phyloP scores from a whole-genome alignment of 2,329 filamentous ascomycete genomes.

The Hymenoscyphus linearis region DNA sequence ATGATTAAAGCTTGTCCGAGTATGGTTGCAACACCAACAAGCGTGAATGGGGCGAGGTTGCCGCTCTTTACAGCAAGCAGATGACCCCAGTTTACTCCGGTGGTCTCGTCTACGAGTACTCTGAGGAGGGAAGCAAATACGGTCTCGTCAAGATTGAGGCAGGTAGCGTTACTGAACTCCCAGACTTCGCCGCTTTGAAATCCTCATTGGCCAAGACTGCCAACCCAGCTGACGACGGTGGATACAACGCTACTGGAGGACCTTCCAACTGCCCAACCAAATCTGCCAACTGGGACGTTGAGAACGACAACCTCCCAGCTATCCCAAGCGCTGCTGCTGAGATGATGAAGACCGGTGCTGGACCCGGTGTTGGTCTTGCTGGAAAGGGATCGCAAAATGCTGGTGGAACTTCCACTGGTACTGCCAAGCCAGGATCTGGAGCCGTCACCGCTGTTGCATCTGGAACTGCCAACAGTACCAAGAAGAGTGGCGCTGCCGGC shows the following conservation, averaged over 20 bases:
- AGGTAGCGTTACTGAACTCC: constrained; percentile 36
- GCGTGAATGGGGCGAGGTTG: constrained; percentile 76
- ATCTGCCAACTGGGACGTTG: constrained; percentile 44
- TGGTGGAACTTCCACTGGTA: constrained; percentile 12
- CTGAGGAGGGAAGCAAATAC: constrained; percentile 70
- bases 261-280: constrained; percentile 41
- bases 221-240: constrained; percentile 46
- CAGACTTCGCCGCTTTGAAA: constrained; percentile 45
- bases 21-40: constrained; percentile 82
- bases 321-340: constrained; percentile 39
- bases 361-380: constrained; percentile 37
- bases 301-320: constrained; percentile 40
- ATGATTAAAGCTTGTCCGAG: constrained; percentile 58
- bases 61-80: constrained; percentile 69
- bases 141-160: constrained; percentile 41
- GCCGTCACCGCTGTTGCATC: constrained; percentile 9
- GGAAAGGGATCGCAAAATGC: constrained; percentile 22
- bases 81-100: constrained; percentile 94
- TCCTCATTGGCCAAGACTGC: constrained; percentile 38
- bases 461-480: not conserved
- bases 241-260: constrained; percentile 37
- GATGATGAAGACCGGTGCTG: constrained; percentile 45
- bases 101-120: constrained; percentile 94
- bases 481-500: constrained; percentile 5
- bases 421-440: constrained; percentile 13